Base-by-base conservation (phyloP, 257 asterid genomes). In the Eustoma russellianum region DNA sequence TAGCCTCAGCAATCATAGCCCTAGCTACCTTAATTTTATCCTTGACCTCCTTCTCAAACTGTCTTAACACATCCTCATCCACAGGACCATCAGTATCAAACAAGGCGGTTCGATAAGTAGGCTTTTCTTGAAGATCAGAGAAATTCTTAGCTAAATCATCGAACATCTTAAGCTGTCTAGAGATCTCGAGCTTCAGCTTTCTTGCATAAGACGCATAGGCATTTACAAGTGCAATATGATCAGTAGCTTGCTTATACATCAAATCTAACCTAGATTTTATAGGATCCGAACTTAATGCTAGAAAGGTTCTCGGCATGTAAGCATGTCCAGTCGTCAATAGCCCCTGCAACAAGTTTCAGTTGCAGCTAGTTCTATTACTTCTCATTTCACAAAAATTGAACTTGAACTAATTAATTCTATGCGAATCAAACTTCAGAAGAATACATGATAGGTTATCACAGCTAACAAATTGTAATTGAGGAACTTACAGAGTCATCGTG, bases 1-100 rank as follows among this genome's bases (percentile, higher is more conserved):
- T 91, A 30, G 90, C 56, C 55, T 91, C 98, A 7, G 66, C 78
- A 69, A 91, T 83, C 86, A 91, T 80, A 52, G 82, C 68, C 87
- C 98, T 80, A 58, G 95, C 85, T 41, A 74, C 33, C 84, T 91
- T 91, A 59, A 91, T 76, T 72, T 79, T 90, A 72, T 90, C 97
- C 77, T 90, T 90, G 15, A 90, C 97, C 78, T 86, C 97, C 75
- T 90, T 90, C 79, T 86, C 97, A 51, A 90, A 90, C 56, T 86
- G 97, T 76, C 87, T 86, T 78, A 86, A 75, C 48, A 80, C 78
- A 66, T 90, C 97, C 68, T 90, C 97, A 55, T 90, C 97, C 53
- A 83, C 68, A 2, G 91, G 93, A 19, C 93, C 93, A 49, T 79
- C 80, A 12, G 96, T 70, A 35, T 83, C 93, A 55, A 86, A 86